phyloP scores from a whole-genome alignment of 306 rosid species.

The Trifolium fragiferum region DNA sequence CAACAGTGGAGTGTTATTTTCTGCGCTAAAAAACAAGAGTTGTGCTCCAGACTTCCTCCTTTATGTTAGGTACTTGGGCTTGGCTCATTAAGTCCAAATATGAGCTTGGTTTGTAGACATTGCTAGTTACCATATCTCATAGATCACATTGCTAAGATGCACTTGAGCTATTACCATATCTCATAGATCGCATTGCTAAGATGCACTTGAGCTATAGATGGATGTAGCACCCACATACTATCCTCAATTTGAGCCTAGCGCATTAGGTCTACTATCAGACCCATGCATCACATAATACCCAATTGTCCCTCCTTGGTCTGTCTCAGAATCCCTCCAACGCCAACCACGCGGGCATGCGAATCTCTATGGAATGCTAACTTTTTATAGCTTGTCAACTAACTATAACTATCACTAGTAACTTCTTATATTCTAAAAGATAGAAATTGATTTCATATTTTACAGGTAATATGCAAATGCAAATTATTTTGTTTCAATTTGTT shows the following conservation, averaged over 20 bases:
- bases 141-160: not conserved
- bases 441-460: too few relatives aligned
- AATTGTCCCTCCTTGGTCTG: constrained; percentile 1
- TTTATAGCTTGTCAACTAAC: not conserved
- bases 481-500: constrained; percentile 22
- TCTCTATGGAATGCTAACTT: not conserved
- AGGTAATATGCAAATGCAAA: constrained; percentile 19
- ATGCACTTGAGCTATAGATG: not conserved
- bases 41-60: constrained; percentile 3
- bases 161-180: too few relatives aligned
- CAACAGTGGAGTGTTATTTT: not conserved
- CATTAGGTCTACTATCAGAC: not conserved
- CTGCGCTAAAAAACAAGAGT: not conserved
- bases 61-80: constrained; percentile 1
- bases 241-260: not conserved
- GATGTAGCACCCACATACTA: not conserved
- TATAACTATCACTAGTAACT: not conserved
- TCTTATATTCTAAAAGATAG: too few relatives aligned
- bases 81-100: not conserved
- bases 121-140: not conserved
- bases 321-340: not conserved
- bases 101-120: not conserved
- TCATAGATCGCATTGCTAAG: too few relatives aligned
- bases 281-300: not conserved
- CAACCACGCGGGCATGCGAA: not conserved